Base-by-base conservation (phyloP, 1,139 yeast species). In the Candida sp. region DNA sequence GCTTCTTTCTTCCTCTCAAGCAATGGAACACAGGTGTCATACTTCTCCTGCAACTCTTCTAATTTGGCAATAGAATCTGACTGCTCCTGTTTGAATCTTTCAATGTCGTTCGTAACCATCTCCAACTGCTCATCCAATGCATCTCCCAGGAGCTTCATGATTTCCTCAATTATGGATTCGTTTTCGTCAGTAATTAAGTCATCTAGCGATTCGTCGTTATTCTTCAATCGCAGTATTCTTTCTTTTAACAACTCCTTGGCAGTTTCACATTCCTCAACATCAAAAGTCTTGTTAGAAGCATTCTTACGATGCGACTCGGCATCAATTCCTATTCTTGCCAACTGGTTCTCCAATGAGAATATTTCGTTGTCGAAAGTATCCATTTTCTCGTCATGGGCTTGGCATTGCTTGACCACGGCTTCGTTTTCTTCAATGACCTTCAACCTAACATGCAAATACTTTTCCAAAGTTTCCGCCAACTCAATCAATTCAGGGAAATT, bases 401-500 rank as follows among this genome's bases (percentile, higher is more conserved):
- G 52, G 58, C 68, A 53, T 49, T 58, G 47, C 57, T 58, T 54
- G 45, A 69, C 54, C 46, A 66, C 55, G 22, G 56, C 60, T 32
- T 68, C 71, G 40, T 77, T 68, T 31, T 66, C 69, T 27, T 67
- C 66, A 33, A 53, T 48, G n/a, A 70, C 68, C 6, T 68, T 61
- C 25, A 68, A 73, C 52, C 90, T 71, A 49, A 75, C 68, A 31
- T 73, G 72, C 42, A 85, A 72, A 65, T 84, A 89, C 53, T 73
- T 77, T 55, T 75, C 80, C 42, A 85, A 73, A 9, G 80, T 77
- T 51, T 75, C 78, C 1, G 97, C 89, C 52, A 92, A 75, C 49
- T 80, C 85, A 4, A 93, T 78, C 9, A 96, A 82, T 57, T 91
- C 98, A 0, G 98, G 97, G 66, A 87, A 87, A 55, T 83, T 84